Conservation (phyloP, 2,329 filamentous ascomycete genomes). For the Ophiostoma pallidulum region DNA sequence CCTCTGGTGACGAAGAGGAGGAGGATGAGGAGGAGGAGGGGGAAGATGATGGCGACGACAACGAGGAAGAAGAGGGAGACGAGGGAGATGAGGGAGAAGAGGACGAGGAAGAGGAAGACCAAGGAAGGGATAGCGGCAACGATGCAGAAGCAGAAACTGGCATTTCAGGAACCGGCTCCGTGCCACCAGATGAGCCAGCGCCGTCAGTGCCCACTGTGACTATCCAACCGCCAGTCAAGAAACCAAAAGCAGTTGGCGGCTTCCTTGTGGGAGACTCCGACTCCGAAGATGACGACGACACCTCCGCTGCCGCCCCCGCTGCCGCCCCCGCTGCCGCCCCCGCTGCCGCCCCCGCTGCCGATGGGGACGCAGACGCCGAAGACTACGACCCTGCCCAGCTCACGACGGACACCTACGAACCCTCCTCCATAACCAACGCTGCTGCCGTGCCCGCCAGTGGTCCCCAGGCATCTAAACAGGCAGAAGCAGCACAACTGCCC, state of each 20-base stretch:
- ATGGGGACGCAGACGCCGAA: background rate
- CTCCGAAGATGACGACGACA: constrained; percentile 40
- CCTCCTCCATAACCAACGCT: background rate
- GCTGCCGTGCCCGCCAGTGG: background rate
- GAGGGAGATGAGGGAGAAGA: background rate
- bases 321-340: background rate
- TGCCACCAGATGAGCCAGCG: constrained; percentile 12
- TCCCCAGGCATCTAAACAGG: background rate
- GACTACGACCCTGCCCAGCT: constrained; percentile 12
- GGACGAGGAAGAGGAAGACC: background rate
- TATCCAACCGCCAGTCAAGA: constrained; percentile 34
- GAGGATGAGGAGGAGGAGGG: background rate
- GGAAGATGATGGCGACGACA: background rate
- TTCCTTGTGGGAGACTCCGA: constrained; percentile 53
- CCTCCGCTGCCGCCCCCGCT: background rate
- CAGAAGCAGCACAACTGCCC: background rate
- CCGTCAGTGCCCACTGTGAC: constrained; percentile 21
- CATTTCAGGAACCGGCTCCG: background rate
- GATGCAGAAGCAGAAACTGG: background rate
- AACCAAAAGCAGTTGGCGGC: constrained; percentile 51
- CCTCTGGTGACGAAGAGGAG: background rate
- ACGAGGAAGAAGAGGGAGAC: background rate
- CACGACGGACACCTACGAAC: constrained; percentile 17
- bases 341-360: too few relatives aligned
- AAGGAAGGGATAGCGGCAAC: background rate